Percentiles rank a stretch among this genome's conserved stretches.
Conservation (phyloP, 768 basidiomycete genomes). For the Rhodotorula diobovata region DNA sequence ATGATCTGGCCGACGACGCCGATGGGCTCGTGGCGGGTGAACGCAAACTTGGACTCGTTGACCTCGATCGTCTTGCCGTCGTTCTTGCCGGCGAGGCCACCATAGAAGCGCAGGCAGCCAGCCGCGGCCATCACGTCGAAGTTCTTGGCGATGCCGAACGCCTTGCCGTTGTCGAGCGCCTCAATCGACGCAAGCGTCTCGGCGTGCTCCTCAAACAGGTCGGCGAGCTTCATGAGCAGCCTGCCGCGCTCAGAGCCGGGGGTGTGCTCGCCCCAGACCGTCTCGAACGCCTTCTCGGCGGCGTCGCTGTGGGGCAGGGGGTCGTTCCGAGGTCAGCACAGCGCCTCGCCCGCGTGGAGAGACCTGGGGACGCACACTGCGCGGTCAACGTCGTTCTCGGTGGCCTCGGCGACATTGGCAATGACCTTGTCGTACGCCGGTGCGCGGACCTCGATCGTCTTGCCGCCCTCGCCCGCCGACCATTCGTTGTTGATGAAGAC, state of each 20-base stretch:
- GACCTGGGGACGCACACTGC: slow-evolving; percentile 53
- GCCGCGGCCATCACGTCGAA: slow-evolving; percentile 47
- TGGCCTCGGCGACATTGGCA: slow-evolving; percentile 48
- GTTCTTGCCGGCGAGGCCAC: slow-evolving; percentile 85
- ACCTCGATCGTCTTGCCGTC: slow-evolving; percentile 62
- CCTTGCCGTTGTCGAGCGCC: slow-evolving; percentile 43
- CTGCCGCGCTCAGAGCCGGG: slow-evolving; percentile 54
- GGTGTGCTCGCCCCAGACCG: slow-evolving; percentile 63
- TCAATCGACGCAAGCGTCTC: slow-evolving; percentile 71
- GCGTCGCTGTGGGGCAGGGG: slow-evolving; percentile 46
- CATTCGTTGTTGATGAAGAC: slow-evolving; percentile 70
- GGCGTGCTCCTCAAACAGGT: slow-evolving; percentile 58
- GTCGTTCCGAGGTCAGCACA: neutral
- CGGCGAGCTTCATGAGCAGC: slow-evolving; percentile 59
- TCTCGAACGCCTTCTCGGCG: slow-evolving; percentile 62
- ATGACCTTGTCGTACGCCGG: slow-evolving; percentile 62
- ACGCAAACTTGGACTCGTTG: slow-evolving; percentile 59
- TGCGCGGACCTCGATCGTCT: slow-evolving; percentile 60
- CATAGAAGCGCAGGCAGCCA: slow-evolving; percentile 61
- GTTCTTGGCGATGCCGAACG: slow-evolving; percentile 41
- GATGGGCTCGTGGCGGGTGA: slow-evolving; percentile 65
- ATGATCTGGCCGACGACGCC: slow-evolving; percentile 49
- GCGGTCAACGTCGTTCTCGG: slow-evolving; percentile 60
- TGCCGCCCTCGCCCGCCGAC: slow-evolving; percentile 56
- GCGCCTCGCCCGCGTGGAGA: neutral